phyloP scores from a whole-genome alignment of 2,329 filamentous ascomycete species.

The Aspergillus sp. region DNA sequence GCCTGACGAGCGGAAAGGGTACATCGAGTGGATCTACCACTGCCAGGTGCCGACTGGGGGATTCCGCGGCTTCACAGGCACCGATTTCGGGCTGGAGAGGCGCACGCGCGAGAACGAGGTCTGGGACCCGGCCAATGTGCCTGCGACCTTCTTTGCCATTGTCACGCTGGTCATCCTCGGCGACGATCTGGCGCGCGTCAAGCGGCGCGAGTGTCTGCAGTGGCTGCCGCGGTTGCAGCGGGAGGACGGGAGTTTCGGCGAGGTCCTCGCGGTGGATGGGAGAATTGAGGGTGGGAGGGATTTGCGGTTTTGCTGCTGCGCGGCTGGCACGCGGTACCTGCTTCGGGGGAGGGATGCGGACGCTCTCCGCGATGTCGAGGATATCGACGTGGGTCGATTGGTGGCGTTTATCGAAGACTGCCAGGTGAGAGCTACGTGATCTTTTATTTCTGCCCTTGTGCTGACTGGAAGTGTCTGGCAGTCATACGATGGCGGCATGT shows the following conservation, averaged over 20 bases:
- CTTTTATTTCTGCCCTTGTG: constrained; percentile 19
- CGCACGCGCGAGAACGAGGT: constrained; percentile 43
- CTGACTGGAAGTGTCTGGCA: constrained; percentile 31
- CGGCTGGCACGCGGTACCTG: constrained; percentile 72
- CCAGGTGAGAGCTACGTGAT: constrained; percentile 36
- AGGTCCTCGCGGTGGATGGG: constrained; percentile 56
- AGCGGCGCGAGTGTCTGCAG: constrained; percentile 54
- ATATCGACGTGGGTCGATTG: constrained; percentile 65
- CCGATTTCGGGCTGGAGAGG: constrained; percentile 41
- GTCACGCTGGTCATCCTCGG: constrained; percentile 59
- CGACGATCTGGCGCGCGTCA: constrained; percentile 56
- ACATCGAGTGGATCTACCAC: constrained; percentile 68
- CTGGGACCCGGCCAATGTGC: constrained; percentile 72
- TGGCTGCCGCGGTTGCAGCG: constrained; percentile 75
- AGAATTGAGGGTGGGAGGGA: constrained; percentile 70
- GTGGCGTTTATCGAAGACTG: constrained; percentile 61
- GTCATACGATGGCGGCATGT: constrained; percentile 78
- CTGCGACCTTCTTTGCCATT: constrained; percentile 83
- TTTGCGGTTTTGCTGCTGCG: constrained; percentile 80
- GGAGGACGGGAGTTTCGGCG: constrained; percentile 81
- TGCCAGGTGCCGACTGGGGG: constrained; percentile 81
- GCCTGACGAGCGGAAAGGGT: constrained; percentile 44
- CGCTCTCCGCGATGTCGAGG: constrained; percentile 49
- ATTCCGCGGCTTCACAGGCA: constrained; percentile 77
- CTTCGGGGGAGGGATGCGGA: constrained; percentile 55